Conservation (phyloP, 1,139 yeast genomes). For the Scheffersomyces segobiensis region DNA sequence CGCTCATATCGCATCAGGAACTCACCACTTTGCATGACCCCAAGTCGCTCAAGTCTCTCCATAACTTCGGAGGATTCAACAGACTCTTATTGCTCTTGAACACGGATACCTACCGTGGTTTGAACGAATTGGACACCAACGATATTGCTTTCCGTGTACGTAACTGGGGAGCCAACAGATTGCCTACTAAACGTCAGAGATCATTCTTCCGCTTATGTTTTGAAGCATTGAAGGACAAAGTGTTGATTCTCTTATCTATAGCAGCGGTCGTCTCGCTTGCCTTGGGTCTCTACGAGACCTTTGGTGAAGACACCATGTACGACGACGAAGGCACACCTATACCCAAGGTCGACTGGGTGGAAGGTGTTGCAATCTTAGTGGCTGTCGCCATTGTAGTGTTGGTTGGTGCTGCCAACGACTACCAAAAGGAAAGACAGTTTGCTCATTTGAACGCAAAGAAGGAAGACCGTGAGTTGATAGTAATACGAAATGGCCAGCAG, state of each 20-base stretch:
- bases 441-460: constrained; percentile 83
- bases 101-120: constrained; percentile 47
- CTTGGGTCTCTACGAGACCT: constrained; percentile 87
- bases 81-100: constrained; percentile 28
- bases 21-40: constrained; percentile 53
- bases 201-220: constrained; percentile 67
- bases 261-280: constrained; percentile 92
- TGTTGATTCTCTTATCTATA: constrained; percentile 74
- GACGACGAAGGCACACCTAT: constrained; percentile 74
- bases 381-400: constrained; percentile 89
- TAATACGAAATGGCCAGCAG: constrained; percentile 72
- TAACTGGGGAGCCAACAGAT: constrained; percentile 63
- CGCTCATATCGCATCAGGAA: constrained; percentile 23
- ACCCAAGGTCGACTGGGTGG: constrained; percentile 95
- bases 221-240: constrained; percentile 90
- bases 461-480: constrained; percentile 80
- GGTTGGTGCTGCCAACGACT: constrained; percentile 94
- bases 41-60: constrained; percentile 43
- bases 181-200: constrained; percentile 72
- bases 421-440: constrained; percentile 94
- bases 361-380: constrained; percentile 94
- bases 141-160: constrained; percentile 37
- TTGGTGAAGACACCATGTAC: constrained; percentile 75
- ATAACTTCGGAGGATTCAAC: constrained; percentile 45
- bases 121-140: constrained; percentile 29